Percentiles rank a stretch among this genome's conserved stretches.
phyloP scores from a whole-genome alignment of 176 grass and related monocot genomes.

The Paspalum vaginatum region DNA sequence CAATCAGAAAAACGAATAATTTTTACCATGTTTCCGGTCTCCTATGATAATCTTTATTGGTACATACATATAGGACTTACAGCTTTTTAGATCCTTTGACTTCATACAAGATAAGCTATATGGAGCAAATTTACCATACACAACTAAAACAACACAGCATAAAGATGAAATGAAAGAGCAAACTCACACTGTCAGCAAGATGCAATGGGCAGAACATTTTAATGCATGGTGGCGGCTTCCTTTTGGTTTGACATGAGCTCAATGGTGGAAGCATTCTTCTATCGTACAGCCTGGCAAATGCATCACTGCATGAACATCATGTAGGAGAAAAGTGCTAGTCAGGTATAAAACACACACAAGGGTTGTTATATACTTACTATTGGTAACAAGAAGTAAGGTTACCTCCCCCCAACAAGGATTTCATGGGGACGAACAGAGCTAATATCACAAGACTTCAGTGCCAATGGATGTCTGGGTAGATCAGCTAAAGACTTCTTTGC shows the following conservation, averaged over 20 bases:
- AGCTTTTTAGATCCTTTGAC: neutral
- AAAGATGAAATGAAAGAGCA: conserved; percentile 31
- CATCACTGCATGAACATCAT: conserved; percentile 64
- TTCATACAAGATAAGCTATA: conserved; percentile 11
- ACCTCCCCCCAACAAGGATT: conserved; percentile 96
- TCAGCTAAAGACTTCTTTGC: conserved; percentile 88
- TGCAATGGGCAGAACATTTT: conserved; percentile 90
- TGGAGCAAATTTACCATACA: conserved; percentile 9
- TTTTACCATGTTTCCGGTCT: neutral
- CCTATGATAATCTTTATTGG: neutral
- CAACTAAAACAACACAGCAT: conserved; percentile 28
- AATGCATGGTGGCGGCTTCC: conserved; percentile 72
- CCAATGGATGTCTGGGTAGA: conserved; percentile 63
- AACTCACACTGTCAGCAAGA: conserved; percentile 84
- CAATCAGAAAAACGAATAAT: neutral
- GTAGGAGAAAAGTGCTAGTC: conserved; percentile 14
- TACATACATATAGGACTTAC: neutral
- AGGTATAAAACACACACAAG: conserved; percentile 20
- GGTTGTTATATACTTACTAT: neutral
- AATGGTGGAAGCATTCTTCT: conserved; percentile 90
- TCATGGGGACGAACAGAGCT: conserved; percentile 88
- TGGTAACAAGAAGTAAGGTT: conserved; percentile 35
- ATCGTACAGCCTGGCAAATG: conserved; percentile 88
- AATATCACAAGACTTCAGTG: conserved; percentile 94
- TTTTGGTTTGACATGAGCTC: conserved; percentile 73